These are phyloP conservation scores for Irpex sp. DNA, from an alignment of 1,284 basidiomycete species.

Conservation along the genomic window DNA sequence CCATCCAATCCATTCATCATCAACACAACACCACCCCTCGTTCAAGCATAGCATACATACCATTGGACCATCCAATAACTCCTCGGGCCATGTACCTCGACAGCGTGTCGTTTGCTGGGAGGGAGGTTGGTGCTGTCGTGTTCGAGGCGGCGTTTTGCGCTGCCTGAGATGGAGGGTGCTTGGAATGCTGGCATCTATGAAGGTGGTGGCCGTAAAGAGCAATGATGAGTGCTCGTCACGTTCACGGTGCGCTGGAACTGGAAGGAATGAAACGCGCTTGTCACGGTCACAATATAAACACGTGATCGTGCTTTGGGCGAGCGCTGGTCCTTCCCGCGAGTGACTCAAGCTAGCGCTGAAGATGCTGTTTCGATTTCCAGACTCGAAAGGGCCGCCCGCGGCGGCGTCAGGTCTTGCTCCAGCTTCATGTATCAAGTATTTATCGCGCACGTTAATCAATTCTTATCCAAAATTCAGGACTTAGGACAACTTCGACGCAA, in stretches of 20 bases:
- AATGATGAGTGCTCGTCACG: neutral
- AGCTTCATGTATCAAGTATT: no score
- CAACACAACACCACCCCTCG: neutral
- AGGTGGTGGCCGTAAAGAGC: conserved; percentile 2
- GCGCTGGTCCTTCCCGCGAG: neutral
- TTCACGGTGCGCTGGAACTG: neutral
- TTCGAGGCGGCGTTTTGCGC: conserved; percentile 28
- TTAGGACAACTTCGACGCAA: no score
- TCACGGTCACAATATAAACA: conserved; percentile 1
- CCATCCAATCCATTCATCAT: neutral
- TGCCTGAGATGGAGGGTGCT: conserved; percentile 10
- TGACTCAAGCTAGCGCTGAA: no score
- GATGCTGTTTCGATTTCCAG: no score
- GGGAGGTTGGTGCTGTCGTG: conserved; percentile 23
- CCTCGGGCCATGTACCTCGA: conserved; percentile 6
- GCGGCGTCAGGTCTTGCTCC: no score
- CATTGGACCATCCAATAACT: conserved; percentile 71
- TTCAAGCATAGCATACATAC: conserved; percentile 29
- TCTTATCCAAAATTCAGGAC: no score
- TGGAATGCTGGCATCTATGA: conserved; percentile 24
- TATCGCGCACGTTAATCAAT: no score
- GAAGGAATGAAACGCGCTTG: neutral
- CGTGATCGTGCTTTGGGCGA: conserved; percentile 4
- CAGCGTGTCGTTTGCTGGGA: conserved; percentile 33
- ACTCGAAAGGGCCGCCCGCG: no score